Base-by-base conservation (phyloP, 768 basidiomycete genomes). In the Lentinula sp. region DNA sequence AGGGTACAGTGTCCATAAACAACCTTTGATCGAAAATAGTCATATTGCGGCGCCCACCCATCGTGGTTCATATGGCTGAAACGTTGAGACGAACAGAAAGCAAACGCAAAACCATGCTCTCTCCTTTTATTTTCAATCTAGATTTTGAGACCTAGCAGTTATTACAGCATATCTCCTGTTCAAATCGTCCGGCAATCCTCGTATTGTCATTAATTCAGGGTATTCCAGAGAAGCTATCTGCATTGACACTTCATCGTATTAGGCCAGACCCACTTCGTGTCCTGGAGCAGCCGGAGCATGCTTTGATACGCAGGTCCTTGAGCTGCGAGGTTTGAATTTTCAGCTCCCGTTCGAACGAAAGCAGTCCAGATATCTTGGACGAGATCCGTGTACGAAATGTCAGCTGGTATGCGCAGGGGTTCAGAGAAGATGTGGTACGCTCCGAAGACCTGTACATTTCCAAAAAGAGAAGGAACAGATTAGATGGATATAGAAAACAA, bases 341-440 rank as follows among this genome's bases (percentile, higher is more conserved):
- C 39, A 52, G 51, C 45, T 31, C 50, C 45, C 18, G 45, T 59
- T 48, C 57, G 57, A 28, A 43, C 57, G 34, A 59, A 59, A 5
- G 31, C 7, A 2, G 57, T 35, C 59, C 59, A 60, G 5, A 60
- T 49, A 40, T 60, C 52, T 42, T 61, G 60, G 1, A 61, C 42
- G 32, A 60, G 59, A 31, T 52, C 40, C 39, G 59, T 60, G 49
- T 51, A 60, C 3, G 10, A 51, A 42, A 66, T 63, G 46, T 66
- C 65, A 45, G 49, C 61, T 21, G 32, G 31, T 18, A 62, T 63
- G 21, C 65, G 63, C 18, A 64, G 34, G 10, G 65, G 65, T 32
- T 66, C 61, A 53, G 42, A 59, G 62, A 66, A 66, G 37, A 66
- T 63, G 58, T 66, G 57, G 51, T 66, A 64, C 7, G 65, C 64